Evolutionary conservation across 345 rosid species (phyloP).

Genomic region (Trapa bicornis): DNA sequence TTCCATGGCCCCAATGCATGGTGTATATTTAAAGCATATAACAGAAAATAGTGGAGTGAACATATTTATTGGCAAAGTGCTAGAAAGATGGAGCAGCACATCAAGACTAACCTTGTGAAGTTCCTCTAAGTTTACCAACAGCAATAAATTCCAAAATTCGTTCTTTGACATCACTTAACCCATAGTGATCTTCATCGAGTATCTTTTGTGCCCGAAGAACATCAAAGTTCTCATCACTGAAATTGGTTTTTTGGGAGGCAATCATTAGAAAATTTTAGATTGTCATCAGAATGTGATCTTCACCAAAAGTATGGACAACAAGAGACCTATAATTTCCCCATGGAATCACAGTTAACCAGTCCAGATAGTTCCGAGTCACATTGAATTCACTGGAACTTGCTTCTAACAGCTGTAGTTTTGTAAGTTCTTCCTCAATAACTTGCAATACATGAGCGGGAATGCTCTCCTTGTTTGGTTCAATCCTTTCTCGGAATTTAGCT

Average conservation of each 20-base stretch:
- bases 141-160: conserved; percentile 97
- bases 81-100: background rate
- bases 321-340: conserved; percentile 93
- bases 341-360: conserved; percentile 92
- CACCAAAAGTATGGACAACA: background rate
- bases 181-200: conserved; percentile 98
- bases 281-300: background rate
- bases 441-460: conserved; percentile 81
- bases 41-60: background rate
- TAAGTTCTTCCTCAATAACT: conserved; percentile 97
- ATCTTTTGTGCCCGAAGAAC: conserved; percentile 69
- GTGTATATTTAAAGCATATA: background rate
- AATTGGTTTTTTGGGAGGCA: background rate
- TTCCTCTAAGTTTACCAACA: conserved; percentile 98
- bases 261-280: background rate
- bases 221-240: conserved; percentile 95
- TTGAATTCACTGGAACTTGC: conserved; percentile 99
- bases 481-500: conserved; percentile 91
- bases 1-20: background rate
- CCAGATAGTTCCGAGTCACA: conserved; percentile 97
- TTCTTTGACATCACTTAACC: conserved; percentile 94
- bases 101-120: conserved; percentile 59
- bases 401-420: conserved; percentile 92
- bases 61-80: background rate
- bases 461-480: conserved; percentile 76